Base-by-base conservation (phyloP, 1,284 basidiomycete genomes). In the Moesziomyces parantarcticus region DNA sequence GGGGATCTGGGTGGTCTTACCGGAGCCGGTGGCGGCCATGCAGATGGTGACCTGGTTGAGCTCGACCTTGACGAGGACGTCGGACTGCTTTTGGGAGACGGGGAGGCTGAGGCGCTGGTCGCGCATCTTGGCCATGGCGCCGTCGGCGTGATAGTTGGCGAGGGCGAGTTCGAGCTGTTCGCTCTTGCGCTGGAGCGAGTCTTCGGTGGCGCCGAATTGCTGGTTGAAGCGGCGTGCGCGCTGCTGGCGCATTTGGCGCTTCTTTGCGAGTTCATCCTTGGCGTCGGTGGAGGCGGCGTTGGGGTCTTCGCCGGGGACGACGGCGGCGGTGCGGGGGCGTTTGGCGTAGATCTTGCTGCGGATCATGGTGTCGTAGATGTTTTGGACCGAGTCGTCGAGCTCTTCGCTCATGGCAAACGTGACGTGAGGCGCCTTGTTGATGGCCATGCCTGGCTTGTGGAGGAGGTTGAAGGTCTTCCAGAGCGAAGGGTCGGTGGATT, bases 1-100 rank as follows among this genome's bases (percentile, higher is more conserved):
- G 3, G 95, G 95, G 40, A 97, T 89, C 83, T 98, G 95, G 0
- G 95, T 97, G 9, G 94, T 97, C 86, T 97, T 97, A 10, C 95
- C 95, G 0, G 93, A 97, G 44, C 95, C 94, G 1, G 95, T 97
- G 2, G 93, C 91, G 25, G 94, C 95, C 92, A 96, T 94, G 75
- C 92, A 90, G 67, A 98, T 92, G 1, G 92, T 93, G 58, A 97
- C 92, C 36, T 94, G 92, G 83, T 97, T 90, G 41, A 89, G 86
- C 42, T 88, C 86, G 75, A 97, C 89, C 69, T 92, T 90, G 16
- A 88, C 85, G 21, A 83, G 73, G 18, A 83, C 69, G 29, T 82
- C 80, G 41, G 72, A 68, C 34, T 77, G 65, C 43, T 78, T 77
- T 41, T 82, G 75, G 32, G 70, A 69, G 11, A 97, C 91, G 7